phyloP scores from a whole-genome alignment of 1,284 basidiomycete species.

The Calocybe gambosa region DNA sequence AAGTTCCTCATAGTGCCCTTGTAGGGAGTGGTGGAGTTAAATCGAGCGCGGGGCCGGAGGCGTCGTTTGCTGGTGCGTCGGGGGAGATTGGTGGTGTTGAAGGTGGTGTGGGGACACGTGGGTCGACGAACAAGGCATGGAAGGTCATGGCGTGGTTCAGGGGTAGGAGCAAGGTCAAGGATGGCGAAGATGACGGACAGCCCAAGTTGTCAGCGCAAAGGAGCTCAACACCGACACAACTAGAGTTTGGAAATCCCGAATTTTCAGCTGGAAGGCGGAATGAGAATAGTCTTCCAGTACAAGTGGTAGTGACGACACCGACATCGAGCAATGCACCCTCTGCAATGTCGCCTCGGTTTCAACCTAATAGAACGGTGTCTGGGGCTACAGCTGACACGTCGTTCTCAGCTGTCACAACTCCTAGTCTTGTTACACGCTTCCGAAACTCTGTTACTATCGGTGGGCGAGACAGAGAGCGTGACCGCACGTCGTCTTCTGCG shows the following conservation, averaged over 20 bases:
- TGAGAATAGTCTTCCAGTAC: slow-evolving; percentile 25
- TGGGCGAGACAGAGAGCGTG: slow-evolving; percentile 15
- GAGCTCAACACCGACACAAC: slow-evolving; percentile 17
- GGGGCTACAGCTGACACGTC: slow-evolving; percentile 32
- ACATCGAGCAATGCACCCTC: slow-evolving; percentile 11
- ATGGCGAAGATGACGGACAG: slow-evolving; percentile 26
- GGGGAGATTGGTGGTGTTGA: slow-evolving; percentile 20
- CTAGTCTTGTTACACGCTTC: slow-evolving; percentile 44
- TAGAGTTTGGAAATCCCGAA: slow-evolving; percentile 4
- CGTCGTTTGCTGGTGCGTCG: slow-evolving; percentile 14
- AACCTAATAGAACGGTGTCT: slow-evolving; percentile 37
- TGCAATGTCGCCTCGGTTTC: slow-evolving; percentile 15
- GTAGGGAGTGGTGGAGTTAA: slow-evolving; percentile 5
- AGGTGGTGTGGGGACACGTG: slow-evolving; percentile 39
- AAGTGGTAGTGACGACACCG: slow-evolving; percentile 31
- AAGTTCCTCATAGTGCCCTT: slow-evolving; percentile 12
- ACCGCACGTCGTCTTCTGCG: slow-evolving; percentile 4
- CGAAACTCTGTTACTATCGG: slow-evolving; percentile 41
- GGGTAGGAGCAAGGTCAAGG: slow-evolving; percentile 55
- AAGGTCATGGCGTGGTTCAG: slow-evolving; percentile 83
- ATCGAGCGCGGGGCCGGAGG: slow-evolving; percentile 7
- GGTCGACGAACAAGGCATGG: slow-evolving; percentile 66
- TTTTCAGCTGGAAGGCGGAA: slow-evolving; percentile 22
- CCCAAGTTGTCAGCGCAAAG: slow-evolving; percentile 16
- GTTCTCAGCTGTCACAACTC: slow-evolving; percentile 17